phyloP scores from a whole-genome alignment of 2,329 filamentous ascomycete species.

The Alternaria sp. region DNA sequence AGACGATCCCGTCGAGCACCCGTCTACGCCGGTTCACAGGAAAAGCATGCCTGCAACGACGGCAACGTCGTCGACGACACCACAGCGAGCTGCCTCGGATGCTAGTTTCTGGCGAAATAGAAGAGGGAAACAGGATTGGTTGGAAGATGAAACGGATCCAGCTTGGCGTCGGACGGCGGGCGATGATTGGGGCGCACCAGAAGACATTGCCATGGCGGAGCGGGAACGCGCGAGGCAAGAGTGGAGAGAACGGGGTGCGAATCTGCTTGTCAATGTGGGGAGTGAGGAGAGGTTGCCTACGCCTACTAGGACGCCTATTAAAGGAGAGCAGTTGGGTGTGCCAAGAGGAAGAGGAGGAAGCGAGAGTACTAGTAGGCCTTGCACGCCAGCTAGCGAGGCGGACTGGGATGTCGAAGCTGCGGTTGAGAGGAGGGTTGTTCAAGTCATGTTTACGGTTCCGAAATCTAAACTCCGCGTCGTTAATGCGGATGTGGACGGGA shows the following conservation, averaged over 20 bases:
- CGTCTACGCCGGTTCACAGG: slow-evolving; percentile 5
- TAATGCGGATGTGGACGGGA: slow-evolving; percentile 61
- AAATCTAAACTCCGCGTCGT: slow-evolving; percentile 88
- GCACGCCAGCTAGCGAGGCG: slow-evolving; percentile 50
- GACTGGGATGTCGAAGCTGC: slow-evolving; percentile 62
- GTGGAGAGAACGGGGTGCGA: slow-evolving; percentile 38
- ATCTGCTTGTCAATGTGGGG: slow-evolving; percentile 39
- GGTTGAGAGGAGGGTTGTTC: slow-evolving; percentile 57
- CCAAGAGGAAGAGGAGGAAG: neutral
- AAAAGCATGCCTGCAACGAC: slow-evolving; percentile 32
- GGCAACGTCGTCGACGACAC: slow-evolving; percentile 23
- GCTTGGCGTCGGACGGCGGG: slow-evolving; percentile 47
- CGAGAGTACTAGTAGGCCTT: slow-evolving; percentile 17
- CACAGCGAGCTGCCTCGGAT: slow-evolving; percentile 55
- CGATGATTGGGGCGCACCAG: slow-evolving; percentile 47
- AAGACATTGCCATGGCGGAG: slow-evolving; percentile 42
- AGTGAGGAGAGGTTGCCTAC: slow-evolving; percentile 38
- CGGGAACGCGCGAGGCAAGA: slow-evolving; percentile 42
- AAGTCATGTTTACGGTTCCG: slow-evolving; percentile 88
- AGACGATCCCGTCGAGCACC: slow-evolving; percentile 28
- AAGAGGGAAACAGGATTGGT: slow-evolving; percentile 54
- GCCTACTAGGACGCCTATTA: slow-evolving; percentile 41
- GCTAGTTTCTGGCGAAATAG: slow-evolving; percentile 54
- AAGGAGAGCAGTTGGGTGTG: slow-evolving; percentile 31
- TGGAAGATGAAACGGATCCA: slow-evolving; percentile 45